phyloP scores from a whole-genome alignment of 2,329 filamentous ascomycete species.

The Fusarium sp. region DNA sequence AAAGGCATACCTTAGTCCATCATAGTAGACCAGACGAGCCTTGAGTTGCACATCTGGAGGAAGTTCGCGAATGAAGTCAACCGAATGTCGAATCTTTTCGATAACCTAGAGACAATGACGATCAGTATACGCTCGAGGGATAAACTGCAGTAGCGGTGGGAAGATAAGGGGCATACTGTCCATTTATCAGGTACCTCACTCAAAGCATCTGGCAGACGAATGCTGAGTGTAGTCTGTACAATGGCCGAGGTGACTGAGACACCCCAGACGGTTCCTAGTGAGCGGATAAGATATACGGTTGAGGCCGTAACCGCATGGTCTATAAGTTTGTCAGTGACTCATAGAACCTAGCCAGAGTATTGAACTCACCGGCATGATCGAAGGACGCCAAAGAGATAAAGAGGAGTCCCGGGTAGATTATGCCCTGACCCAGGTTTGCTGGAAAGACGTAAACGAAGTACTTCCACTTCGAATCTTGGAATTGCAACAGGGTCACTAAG shows the following conservation, averaged over 20 bases:
- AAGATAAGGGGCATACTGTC: constrained; percentile 61
- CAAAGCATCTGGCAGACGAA: constrained; percentile 66
- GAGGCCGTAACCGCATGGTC: constrained; percentile 74
- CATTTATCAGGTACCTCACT: constrained; percentile 69
- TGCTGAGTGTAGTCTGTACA: constrained; percentile 71
- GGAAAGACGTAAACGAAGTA: constrained; percentile 70
- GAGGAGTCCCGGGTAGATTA: constrained; percentile 69
- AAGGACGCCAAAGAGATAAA: constrained; percentile 75
- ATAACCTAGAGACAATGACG: constrained; percentile 62
- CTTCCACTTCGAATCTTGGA: constrained; percentile 65
- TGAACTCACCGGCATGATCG: constrained; percentile 65
- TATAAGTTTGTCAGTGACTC: constrained; percentile 44
- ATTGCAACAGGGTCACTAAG: constrained; percentile 63
- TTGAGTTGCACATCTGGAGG: constrained; percentile 69
- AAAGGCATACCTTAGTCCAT: constrained; percentile 69
- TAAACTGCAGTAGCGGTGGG: neutral
- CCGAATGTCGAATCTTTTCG: constrained; percentile 72
- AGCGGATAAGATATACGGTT: constrained; percentile 73
- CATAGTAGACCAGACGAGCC: constrained; percentile 71
- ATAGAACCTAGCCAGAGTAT: neutral
- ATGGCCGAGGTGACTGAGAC: constrained; percentile 73
- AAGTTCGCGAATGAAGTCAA: constrained; percentile 66
- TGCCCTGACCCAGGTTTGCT: constrained; percentile 70
- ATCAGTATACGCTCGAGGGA: constrained; percentile 34
- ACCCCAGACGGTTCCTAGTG: constrained; percentile 73